phyloP scores from a whole-genome alignment of 2,329 filamentous ascomycete genomes.

The Sclerotinia spermophila region DNA sequence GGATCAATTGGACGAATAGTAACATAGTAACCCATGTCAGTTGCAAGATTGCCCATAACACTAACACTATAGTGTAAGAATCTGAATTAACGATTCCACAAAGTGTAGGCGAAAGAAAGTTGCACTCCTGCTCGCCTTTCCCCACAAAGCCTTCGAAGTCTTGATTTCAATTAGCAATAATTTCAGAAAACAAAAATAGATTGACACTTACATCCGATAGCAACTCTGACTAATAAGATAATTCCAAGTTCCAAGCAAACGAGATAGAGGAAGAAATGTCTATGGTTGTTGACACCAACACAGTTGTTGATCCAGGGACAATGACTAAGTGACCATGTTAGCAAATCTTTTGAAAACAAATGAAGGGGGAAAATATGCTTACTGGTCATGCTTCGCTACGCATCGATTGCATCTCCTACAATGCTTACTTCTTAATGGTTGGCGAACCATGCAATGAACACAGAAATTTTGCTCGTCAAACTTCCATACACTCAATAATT shows the following conservation, averaged over 20 bases:
- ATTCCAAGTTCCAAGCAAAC: constrained; percentile 74
- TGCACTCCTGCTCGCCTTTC: constrained; percentile 58
- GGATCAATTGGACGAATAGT: constrained; percentile 86
- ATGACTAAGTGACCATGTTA: constrained; percentile 54
- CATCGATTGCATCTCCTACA: constrained; percentile 88
- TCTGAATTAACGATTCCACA: constrained; percentile 78
- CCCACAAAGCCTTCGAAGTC: constrained; percentile 60
- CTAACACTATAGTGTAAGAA: constrained; percentile 76
- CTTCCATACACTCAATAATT: constrained; percentile 78
- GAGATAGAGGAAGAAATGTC: constrained; percentile 92
- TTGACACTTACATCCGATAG: constrained; percentile 63
- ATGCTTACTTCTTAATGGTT: constrained; percentile 91
- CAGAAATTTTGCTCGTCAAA: constrained; percentile 96
- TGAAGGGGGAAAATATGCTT: constrained; percentile 40
- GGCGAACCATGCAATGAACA: constrained; percentile 89
- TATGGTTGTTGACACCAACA: constrained; percentile 90
- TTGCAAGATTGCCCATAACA: constrained; percentile 77
- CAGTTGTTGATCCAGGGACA: constrained; percentile 99
- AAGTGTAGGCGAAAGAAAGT: constrained; percentile 68
- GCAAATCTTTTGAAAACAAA: neutral
- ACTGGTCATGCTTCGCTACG: constrained; percentile 96
- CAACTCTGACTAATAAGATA: constrained; percentile 64
- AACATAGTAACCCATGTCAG: constrained; percentile 98
- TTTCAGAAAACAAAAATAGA: neutral
- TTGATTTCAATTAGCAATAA: constrained; percentile 39